Evolutionary conservation across 148 eudicot genomes (phyloP), one percentile per base, ranked within the genome.

Genomic region (Rhododendron williamsianum): DNA sequence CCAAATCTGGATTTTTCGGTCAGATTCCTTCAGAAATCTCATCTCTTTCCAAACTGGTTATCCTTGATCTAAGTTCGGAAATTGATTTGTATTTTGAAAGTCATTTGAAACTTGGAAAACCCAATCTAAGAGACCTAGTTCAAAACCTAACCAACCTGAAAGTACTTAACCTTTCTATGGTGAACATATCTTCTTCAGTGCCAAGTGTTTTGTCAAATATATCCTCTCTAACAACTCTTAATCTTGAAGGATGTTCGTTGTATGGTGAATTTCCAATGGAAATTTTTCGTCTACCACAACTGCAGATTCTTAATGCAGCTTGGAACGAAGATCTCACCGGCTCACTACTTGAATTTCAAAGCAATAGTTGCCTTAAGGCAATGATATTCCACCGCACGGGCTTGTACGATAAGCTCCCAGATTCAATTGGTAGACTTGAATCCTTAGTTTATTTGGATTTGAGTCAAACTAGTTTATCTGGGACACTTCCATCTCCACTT

Each of bases 371-470:
- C 12, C 87, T 89, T 9, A 56, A 15, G 48, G 1, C 0, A 4
- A 11, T 91, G 11, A 52, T 10, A 15, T 52, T 52, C 18, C 0
- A 3, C 1, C 4, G 10, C 23, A 89, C 36, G 0, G 27, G 0
- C 11, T 15, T 4, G 10, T 7, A 60, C 1, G 67, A 86, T 90
- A 21, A 52, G n/a, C 25, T 84, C 88, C 25, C 79, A 76, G 0
- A 90, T 91, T 71, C 58, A 80, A 60, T 60, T 60, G 90, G 90
- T 6, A 84, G 84, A 12, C 85, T 89, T 11, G 60, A 80, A 46
- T 85, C 52, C 12, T 72, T 89, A 48, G 36, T 56, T 23, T 8
- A 2, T 9, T 30, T 89, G 41, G 7, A 8, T 6, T 27, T 89
- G 13, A 3, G 16, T 0, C 0, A 0, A 5, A 82, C 38, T 9